Evolutionary conservation across 1,284 basidiomycete genomes (phyloP).

Genomic region (Singerocomus inundabilis): DNA sequence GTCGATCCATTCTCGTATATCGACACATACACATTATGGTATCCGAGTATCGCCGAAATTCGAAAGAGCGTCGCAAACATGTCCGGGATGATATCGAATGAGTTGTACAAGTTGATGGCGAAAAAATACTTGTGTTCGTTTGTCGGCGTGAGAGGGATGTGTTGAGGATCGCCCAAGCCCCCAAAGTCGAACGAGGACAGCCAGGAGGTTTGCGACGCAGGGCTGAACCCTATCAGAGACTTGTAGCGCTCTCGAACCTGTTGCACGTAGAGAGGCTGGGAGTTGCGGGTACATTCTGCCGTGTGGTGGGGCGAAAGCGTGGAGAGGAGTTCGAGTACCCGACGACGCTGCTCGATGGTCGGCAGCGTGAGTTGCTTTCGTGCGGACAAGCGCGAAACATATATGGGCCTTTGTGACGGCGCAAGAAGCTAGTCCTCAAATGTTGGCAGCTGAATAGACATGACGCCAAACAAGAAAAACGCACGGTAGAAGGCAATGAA

Average conservation of each 20-base stretch:
- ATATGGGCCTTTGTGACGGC: slow-evolving; percentile 47
- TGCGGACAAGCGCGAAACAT: slow-evolving; percentile 46
- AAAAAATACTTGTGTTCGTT: slow-evolving; percentile 95
- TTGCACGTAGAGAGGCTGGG: slow-evolving; percentile 80
- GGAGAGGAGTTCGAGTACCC: slow-evolving; percentile 83
- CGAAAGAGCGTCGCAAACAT: slow-evolving; percentile 95
- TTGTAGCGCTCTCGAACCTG: slow-evolving; percentile 85
- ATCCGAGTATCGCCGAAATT: slow-evolving; percentile 84
- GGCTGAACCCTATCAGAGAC: slow-evolving; percentile 76
- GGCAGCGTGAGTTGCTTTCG: slow-evolving; percentile 67
- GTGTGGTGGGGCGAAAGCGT: slow-evolving; percentile 89
- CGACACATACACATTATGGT: slow-evolving; percentile 94
- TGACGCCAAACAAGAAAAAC: slow-evolving; percentile 22
- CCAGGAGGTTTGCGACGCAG: slow-evolving; percentile 59
- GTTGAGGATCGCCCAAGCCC: slow-evolving; percentile 44
- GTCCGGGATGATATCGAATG: slow-evolving; percentile 97
- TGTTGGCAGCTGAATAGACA: not conserved
- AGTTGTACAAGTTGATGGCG: slow-evolving; percentile 96
- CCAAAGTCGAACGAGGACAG: slow-evolving; percentile 50
- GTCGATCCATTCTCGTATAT: slow-evolving; percentile 97
- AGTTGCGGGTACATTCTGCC: slow-evolving; percentile 80
- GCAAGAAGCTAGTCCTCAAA: slow-evolving; percentile 22
- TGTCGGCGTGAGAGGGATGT: slow-evolving; percentile 37
- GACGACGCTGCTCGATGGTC: slow-evolving; percentile 74
- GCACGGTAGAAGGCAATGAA: slow-evolving; percentile 48